A percentile compares a stretch with the other conserved stretches of the same genome.
Evolutionary conservation across 371 early-diverging fungal species (phyloP).

Genomic region (Fennellomyces sp.): DNA sequence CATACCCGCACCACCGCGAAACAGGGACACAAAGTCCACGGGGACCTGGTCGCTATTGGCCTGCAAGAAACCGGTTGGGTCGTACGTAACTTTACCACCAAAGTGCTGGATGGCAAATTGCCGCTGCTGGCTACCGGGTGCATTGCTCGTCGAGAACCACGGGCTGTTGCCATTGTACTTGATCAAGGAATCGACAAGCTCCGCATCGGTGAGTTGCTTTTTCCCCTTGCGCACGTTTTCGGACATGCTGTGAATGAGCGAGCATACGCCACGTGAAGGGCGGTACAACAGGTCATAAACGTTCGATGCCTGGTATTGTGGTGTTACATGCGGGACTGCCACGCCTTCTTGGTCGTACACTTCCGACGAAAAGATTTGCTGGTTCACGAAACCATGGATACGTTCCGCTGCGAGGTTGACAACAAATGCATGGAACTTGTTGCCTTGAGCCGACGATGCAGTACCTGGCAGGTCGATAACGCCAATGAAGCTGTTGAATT

Average conservation of each 20-base stretch:
- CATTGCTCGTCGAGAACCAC: constrained; percentile 44
- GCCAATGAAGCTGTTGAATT: constrained; percentile 72
- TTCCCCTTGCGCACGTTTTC: constrained; percentile 36
- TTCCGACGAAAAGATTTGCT: constrained; percentile 5
- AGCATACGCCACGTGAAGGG: constrained; percentile 55
- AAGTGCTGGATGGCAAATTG: constrained; percentile 84
- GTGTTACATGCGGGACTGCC: constrained; percentile 30
- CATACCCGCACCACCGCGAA: constrained; percentile 61
- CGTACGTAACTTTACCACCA: constrained; percentile 73
- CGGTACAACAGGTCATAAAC: constrained; percentile 51
- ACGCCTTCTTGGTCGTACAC: constrained; percentile 41
- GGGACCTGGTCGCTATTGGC: constrained; percentile 70
- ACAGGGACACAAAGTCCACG: constrained; percentile 84
- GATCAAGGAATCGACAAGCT: constrained; percentile 45
- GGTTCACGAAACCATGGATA: constrained; percentile 50
- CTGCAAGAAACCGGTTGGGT: constrained; percentile 73
- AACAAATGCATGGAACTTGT: constrained; percentile 75
- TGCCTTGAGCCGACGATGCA: constrained; percentile 13
- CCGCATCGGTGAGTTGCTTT: constrained; percentile 38
- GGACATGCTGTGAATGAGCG: constrained; percentile 57
- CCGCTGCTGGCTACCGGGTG: constrained; percentile 42
- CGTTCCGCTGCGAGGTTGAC: constrained; percentile 86
- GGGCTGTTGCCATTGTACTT: constrained; percentile 49
- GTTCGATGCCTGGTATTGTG: constrained; percentile 14
- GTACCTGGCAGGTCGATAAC: constrained; percentile 71